Evolutionary conservation across 2,329 filamentous ascomycete genomes (phyloP).

Genomic region (Sarocladiaceae sp.): DNA sequence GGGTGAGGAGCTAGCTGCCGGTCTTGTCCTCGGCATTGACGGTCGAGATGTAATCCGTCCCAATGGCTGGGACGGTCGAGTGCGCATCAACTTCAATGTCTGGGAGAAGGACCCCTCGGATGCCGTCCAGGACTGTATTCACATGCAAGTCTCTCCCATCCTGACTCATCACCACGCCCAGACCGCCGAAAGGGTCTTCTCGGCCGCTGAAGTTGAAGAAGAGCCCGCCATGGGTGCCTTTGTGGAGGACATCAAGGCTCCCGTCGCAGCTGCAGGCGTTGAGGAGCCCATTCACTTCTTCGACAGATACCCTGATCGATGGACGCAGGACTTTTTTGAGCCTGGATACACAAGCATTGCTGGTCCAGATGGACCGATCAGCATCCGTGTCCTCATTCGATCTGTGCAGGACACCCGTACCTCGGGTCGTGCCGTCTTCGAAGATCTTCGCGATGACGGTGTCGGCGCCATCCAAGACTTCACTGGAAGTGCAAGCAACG

Average conservation of each 20-base stretch:
- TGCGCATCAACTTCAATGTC: conserved; percentile 23
- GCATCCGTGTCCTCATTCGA: conserved; percentile 26
- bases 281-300: conserved; percentile 17
- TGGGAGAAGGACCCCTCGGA: conserved; percentile 13
- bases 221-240: too few relatives aligned
- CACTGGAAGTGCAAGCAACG: not conserved
- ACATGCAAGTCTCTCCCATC: conserved; percentile 29
- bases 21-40: conserved; percentile 30
- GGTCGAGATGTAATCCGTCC: conserved; percentile 22
- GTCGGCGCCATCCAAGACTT: conserved; percentile 25
- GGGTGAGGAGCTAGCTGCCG: conserved; percentile 19
- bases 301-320: conserved; percentile 22
- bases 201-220: conserved; percentile 13
- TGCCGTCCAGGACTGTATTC: conserved; percentile 19
- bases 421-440: conserved; percentile 26
- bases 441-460: conserved; percentile 21
- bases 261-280: conserved; percentile 13
- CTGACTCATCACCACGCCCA: conserved; percentile 32
- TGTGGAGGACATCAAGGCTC: conserved; percentile 14
- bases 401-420: conserved; percentile 21
- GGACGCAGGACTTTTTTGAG: conserved; percentile 34
- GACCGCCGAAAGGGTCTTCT: conserved; percentile 20
- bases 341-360: conserved; percentile 32
- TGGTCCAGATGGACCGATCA: conserved; percentile 24
- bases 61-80: conserved; percentile 21